Base-by-base conservation (phyloP, 768 basidiomycete species). In the Leccinum truebloodii region DNA sequence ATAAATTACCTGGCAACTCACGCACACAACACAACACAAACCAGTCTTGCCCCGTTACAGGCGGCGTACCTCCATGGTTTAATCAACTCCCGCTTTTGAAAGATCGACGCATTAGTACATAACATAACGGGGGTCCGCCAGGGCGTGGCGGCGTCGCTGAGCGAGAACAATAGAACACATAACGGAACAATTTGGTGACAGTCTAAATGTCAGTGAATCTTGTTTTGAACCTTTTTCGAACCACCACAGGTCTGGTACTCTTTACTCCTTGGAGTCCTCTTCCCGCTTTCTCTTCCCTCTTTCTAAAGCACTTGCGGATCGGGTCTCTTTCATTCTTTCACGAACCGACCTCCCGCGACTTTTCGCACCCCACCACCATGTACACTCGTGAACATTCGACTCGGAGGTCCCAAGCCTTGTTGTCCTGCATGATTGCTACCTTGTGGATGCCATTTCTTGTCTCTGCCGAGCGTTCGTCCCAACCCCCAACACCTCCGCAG, bases 391-490 rank as follows among this genome's bases (percentile, higher is more conserved):
- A 9, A 24, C 28, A 30, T 37, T 20, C 58, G 4, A 46, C 44
- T 46, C 20, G 44, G 44, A 32, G 52, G 49, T 59, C 37, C 46
- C 18, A 18, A 34, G 9, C 14, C 35, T 6, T 59, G 26, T 55
- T 56, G 24, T 35, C 58, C 35, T 64, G 55, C 28, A 32, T 73
- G 22, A 18, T 56, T 37, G n/a, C 52, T 30, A 28, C 57, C 9
- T n/a, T 70, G 20, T 63, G 55, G 3, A 56, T 60, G 39, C 54
- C 60, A 9, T 30, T 44, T 13, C 57, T 67, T n/a, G 66, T 62
- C 51, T 57, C 58, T 1, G 65, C 68, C 12, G 39, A 5, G 4
- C 57, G n/a, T 9, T 34, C 39, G 1, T 48, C 59, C 24, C 13
- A n/a, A 1, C 59, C 65, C 2, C 55, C 62, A 4, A 50, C 48